These are phyloP conservation scores for Lactarius quietus DNA, from an alignment of 768 basidiomycete species.

Conservation along the genomic window DNA sequence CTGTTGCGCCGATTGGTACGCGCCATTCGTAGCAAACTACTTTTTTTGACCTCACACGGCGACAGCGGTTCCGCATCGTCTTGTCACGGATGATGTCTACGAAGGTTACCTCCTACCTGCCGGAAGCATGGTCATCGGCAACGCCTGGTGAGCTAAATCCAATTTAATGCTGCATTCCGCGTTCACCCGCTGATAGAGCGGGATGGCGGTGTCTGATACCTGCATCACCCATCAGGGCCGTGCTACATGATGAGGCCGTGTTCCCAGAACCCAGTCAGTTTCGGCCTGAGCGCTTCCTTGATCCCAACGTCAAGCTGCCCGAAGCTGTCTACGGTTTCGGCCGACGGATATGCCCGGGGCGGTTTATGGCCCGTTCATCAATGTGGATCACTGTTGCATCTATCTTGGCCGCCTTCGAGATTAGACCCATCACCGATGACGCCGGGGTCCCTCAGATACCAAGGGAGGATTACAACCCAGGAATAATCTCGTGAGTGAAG, in stretches of 20 bases:
- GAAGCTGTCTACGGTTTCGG: slow-evolving; percentile 21
- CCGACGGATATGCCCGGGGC: slow-evolving; percentile 21
- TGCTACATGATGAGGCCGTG: slow-evolving; percentile 15
- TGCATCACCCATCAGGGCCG: slow-evolving; percentile 11
- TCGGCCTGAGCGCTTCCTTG: slow-evolving; percentile 21
- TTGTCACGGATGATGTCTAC: slow-evolving; percentile 28
- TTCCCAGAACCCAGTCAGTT: slow-evolving; percentile 21
- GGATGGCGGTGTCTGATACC: too few species aligned
- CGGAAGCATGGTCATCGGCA: slow-evolving; percentile 31
- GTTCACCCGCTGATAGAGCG: background rate
- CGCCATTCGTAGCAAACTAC: background rate
- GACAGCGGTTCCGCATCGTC: slow-evolving; percentile 29
- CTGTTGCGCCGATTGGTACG: slow-evolving; percentile 26
- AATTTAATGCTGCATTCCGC: background rate
- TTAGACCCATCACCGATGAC: background rate
- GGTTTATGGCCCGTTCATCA: slow-evolving; percentile 20
- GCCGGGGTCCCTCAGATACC: slow-evolving; percentile 8
- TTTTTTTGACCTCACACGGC: background rate
- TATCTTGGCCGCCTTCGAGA: slow-evolving; percentile 17
- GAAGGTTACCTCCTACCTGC: slow-evolving; percentile 33
- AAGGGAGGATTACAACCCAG: slow-evolving; percentile 10
- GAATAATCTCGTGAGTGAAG: slow-evolving; percentile 20
- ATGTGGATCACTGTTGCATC: slow-evolving; percentile 20
- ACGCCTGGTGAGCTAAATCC: slow-evolving; percentile 20
- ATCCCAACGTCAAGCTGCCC: slow-evolving; percentile 4